Evolutionary conservation across 805 yeast genomes (phyloP).

Genomic region (Candida sphagnicola): DNA sequence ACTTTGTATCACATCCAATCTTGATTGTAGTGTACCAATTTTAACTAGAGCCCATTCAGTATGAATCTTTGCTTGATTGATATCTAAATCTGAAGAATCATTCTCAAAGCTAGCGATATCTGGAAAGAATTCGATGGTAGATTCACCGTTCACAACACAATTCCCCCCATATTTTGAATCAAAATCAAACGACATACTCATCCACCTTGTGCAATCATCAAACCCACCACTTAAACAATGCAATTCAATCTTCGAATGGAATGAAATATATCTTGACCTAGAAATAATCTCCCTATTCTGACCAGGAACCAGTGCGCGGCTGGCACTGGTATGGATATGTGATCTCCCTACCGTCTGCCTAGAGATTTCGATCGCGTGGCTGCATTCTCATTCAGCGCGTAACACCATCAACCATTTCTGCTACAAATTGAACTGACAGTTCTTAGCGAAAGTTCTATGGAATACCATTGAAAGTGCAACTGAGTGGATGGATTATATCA

Average conservation of each 20-base stretch:
- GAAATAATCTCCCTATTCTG: too few species aligned
- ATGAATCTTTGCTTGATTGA: conserved; percentile 16
- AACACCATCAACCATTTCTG: too few species aligned
- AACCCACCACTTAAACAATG: too few species aligned
- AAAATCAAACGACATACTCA: conserved; percentile 1
- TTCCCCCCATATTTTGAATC: conserved; percentile 9
- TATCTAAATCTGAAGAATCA: conserved; percentile 7
- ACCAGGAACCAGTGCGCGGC: too few species aligned
- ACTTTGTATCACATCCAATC: conserved; percentile 36
- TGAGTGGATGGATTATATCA: conserved; percentile 31
- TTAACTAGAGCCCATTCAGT: conserved; percentile 45
- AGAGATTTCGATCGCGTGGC: too few species aligned
- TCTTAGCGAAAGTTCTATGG: neutral
- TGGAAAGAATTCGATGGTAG: conserved; percentile 12
- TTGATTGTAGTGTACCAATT: conserved; percentile 47
- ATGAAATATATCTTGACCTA: too few species aligned
- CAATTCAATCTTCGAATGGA: too few species aligned
- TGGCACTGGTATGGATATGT: too few species aligned
- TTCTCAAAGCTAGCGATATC: conserved; percentile 12
- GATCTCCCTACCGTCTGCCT: too few species aligned
- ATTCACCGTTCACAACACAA: conserved; percentile 1
- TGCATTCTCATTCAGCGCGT: too few species aligned
- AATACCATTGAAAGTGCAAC: neutral
- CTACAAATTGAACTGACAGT: too few species aligned
- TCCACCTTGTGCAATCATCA: neutral